Percentiles rank a stretch among this genome's conserved stretches.
These are phyloP conservation scores for Lippia alba DNA, from an alignment of 305 asterid genomes.

Conservation along the genomic window DNA sequence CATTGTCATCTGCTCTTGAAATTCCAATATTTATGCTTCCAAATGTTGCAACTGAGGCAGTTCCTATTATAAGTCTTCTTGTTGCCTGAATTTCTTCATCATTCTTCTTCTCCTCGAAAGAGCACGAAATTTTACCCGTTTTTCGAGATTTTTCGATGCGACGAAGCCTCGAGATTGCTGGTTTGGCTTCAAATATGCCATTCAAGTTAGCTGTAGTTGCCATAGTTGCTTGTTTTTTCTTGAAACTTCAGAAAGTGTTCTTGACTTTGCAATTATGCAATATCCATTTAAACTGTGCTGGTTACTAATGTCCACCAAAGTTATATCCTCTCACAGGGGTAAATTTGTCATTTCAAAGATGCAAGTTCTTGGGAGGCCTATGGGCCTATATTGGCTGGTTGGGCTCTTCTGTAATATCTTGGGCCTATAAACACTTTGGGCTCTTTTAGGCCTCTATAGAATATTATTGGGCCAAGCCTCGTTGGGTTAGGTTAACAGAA, in stretches of 20 bases:
- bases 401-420: no score
- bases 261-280: constrained; percentile 28
- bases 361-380: neutral
- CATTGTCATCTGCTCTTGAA: constrained; percentile 70
- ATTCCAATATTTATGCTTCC: constrained; percentile 41
- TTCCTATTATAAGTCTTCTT: constrained; percentile 61
- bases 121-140: constrained; percentile 34
- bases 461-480: no score
- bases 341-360: constrained; percentile 32
- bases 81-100: constrained; percentile 38
- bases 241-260: constrained; percentile 5
- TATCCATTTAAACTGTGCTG: constrained; percentile 33
- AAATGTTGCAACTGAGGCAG: constrained; percentile 52
- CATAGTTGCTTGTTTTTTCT: constrained; percentile 37
- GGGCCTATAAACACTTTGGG: no score
- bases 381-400: neutral
- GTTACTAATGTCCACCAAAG: constrained; percentile 47
- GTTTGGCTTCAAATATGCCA: constrained; percentile 51
- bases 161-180: constrained; percentile 46
- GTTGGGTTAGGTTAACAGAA: no score
- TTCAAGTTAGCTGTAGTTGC: constrained; percentile 54
- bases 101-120: constrained; percentile 39
- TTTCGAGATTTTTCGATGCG: constrained; percentile 24
- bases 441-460: no score
- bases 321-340: constrained; percentile 45